Percentiles rank a stretch among this genome's conserved stretches.
Evolutionary conservation across 352 stramenopile genomes (phyloP).

Genomic region (Phytophthora ohioensis): DNA sequence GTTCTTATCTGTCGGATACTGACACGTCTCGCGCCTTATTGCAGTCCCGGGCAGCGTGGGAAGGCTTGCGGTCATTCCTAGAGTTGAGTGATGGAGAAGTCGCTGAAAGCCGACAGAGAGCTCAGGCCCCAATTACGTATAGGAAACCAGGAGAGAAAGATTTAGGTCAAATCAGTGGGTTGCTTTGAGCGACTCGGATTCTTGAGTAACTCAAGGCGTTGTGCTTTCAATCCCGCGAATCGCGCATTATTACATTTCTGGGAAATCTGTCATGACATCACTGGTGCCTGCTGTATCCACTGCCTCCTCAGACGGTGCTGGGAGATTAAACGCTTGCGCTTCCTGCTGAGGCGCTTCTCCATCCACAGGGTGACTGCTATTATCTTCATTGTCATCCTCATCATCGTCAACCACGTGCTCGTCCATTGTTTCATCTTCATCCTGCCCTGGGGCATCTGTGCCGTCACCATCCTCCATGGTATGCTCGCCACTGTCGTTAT

Average conservation of each 20-base stretch:
- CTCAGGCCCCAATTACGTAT: conserved; percentile 60
- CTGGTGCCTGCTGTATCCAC: background rate
- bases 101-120: conserved; percentile 61
- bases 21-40: conserved; percentile 9
- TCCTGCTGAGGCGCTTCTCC: conserved; percentile 20
- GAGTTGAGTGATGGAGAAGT: conserved; percentile 66
- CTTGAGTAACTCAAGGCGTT: conserved; percentile 25
- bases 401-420: conserved; percentile 72
- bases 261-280: conserved; percentile 29
- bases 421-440: conserved; percentile 55
- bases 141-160: conserved; percentile 79
- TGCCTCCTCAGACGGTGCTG: conserved; percentile 5
- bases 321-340: conserved; percentile 9
- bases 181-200: conserved; percentile 54
- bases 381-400: conserved; percentile 61
- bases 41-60: conserved; percentile 78
- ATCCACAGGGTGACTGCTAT: conserved; percentile 20
- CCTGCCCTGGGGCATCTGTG: conserved; percentile 46
- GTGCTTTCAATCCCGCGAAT: conserved; percentile 11
- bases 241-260: conserved; percentile 37
- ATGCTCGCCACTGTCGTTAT: conserved; percentile 39
- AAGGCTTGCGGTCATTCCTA: conserved; percentile 73
- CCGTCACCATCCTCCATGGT: conserved; percentile 48
- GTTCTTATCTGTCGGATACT: conserved; percentile 7
- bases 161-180: conserved; percentile 68